Conservation (phyloP, 805 yeast genomes). For the Saccharomycopsis sp. region DNA sequence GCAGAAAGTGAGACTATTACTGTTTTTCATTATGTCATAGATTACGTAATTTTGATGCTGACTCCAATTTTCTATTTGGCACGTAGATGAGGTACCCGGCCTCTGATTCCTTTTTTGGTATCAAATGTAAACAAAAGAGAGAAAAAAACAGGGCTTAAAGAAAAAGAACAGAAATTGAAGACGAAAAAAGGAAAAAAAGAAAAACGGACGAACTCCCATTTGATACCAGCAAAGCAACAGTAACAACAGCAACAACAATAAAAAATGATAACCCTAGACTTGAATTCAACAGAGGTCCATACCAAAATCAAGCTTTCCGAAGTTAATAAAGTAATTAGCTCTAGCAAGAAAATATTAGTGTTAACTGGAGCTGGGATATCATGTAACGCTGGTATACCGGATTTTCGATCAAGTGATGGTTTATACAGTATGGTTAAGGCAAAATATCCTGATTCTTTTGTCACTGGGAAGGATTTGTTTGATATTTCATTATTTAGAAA, state of each 20-base stretch:
- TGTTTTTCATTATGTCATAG: not conserved
- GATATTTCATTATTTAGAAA: slow-evolving; percentile 77
- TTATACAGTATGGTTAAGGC: slow-evolving; percentile 67
- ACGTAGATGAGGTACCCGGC: too few relatives aligned
- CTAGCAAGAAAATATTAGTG: slow-evolving; percentile 46
- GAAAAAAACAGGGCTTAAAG: too few relatives aligned
- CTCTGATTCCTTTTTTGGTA: too few relatives aligned
- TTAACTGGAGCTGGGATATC: slow-evolving; percentile 96
- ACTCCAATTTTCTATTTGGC: too few relatives aligned
- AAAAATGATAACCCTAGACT: slow-evolving; percentile 6
- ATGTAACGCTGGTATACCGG: slow-evolving; percentile 96
- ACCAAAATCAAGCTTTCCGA: slow-evolving; percentile 21
- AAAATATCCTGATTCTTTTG: slow-evolving; percentile 50
- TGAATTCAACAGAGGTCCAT: slow-evolving; percentile 4
- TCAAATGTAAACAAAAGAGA: too few relatives aligned
- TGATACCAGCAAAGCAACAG: too few relatives aligned
- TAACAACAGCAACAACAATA: too few relatives aligned
- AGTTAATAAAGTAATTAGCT: slow-evolving; percentile 26
- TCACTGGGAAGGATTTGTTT: slow-evolving; percentile 85
- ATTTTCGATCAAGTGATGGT: slow-evolving; percentile 80
- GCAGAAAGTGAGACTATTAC: not conserved
- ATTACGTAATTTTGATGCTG: too few relatives aligned
- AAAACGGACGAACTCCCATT: too few relatives aligned
- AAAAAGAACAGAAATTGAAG: not conserved
- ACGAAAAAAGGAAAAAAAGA: too few relatives aligned